Evolutionary conservation across 768 basidiomycete genomes (phyloP), one percentile per base, ranked within the genome.

Genomic region (Suillus clintonianus): DNA sequence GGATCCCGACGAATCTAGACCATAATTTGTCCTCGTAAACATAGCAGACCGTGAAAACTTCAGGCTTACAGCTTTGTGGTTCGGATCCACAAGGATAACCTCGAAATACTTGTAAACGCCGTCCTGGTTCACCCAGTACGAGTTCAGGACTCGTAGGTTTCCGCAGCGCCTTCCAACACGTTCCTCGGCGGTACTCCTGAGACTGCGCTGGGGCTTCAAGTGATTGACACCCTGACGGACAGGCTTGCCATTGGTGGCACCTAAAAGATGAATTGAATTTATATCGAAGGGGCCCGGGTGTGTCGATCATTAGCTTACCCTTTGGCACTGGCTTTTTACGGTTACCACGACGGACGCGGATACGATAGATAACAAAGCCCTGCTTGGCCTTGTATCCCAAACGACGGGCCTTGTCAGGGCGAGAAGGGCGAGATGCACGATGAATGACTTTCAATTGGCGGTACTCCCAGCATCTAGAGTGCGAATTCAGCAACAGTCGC

Each of bases 361-460:
- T 83, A 73, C 97, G 94, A 84, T 99, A 99, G 82, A 99, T 80
- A 68, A 99, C 91, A 77, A 95, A 99, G 72, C 97, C 97, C 81
- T 99, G 97, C 87, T 99, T 99, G 78, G 97, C 95, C 85, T 98
- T 99, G 89, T 99, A 99, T 56, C 97, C 97, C 66, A 99, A 84
- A 69, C 96, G 90, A 77, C 97, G 92, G 67, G 97, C 97, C 85
- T 98, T 99, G 85, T 99, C 97, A 61, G 97, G 97, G 75, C 97
- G 92, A 54, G 97, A 98, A 54, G 97, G 97, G 66, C 97, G 93
- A 68, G 96, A 95, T 53, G 96, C 97, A 71, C 97, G 92, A 84
- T 99, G 97, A 76, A 98, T 93, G 70, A 99, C 95, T 72, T 97
- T 95, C 74, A 99, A 82, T 79, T 99, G 97, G 69, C 97, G 92